These are phyloP conservation scores for Venturia effusa DNA, from an alignment of 2,329 filamentous ascomycete species.

Conservation along the genomic window DNA sequence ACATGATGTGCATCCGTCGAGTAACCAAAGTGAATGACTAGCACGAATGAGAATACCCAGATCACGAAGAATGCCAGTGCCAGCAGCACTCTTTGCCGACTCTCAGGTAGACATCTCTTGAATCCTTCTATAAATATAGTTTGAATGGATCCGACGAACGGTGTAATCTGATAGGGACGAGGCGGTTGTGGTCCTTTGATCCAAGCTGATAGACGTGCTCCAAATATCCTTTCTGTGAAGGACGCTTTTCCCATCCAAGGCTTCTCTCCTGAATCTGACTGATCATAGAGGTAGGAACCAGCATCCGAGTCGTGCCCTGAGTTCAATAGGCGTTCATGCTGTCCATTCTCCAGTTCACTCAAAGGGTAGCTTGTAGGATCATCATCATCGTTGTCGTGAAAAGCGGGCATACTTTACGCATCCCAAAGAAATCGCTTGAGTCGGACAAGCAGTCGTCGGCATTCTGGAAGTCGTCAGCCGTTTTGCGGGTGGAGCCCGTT, in stretches of 20 bases:
- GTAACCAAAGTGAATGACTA: background rate
- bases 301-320: too few species aligned
- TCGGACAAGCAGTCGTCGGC: too few species aligned
- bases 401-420: background rate
- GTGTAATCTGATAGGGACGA: background rate
- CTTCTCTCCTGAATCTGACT: too few species aligned
- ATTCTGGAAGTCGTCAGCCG: too few species aligned
- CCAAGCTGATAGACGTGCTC: background rate
- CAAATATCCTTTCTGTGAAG: background rate
- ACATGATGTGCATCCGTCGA: background rate
- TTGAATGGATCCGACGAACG: background rate
- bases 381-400: background rate
- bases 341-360: background rate
- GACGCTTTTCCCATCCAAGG: too few species aligned
- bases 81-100: background rate
- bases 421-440: too few species aligned
- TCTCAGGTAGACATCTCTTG: background rate
- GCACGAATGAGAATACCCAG: background rate
- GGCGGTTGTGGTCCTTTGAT: background rate
- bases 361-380: background rate
- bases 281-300: too few species aligned
- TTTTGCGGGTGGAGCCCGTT: too few species aligned
- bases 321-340: background rate
- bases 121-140: background rate
- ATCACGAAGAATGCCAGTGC: background rate